These are phyloP conservation scores for Thalassiosira exigua DNA, from an alignment of 352 stramenopile genomes.

Conservation along the genomic window DNA sequence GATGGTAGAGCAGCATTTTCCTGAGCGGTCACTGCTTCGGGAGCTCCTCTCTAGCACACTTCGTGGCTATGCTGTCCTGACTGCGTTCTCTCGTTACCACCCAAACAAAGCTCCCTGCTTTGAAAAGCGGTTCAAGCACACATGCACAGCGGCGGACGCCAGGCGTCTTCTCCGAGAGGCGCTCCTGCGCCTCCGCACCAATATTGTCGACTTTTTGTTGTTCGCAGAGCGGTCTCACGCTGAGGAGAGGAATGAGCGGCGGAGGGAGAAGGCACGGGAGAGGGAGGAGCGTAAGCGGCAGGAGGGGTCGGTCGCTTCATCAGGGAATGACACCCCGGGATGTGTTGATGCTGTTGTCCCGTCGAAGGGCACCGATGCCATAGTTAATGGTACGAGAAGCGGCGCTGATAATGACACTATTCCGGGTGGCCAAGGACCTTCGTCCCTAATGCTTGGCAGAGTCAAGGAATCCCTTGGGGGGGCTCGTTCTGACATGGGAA, in stretches of 20 bases:
- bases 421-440: too few relatives aligned
- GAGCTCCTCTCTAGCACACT: slow-evolving; percentile 41
- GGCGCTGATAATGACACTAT: too few relatives aligned
- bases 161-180: slow-evolving; percentile 62
- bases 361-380: too few relatives aligned
- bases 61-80: slow-evolving; percentile 35
- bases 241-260: slow-evolving; percentile 39
- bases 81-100: slow-evolving; percentile 36
- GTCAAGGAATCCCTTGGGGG: too few relatives aligned
- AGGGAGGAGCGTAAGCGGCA: slow-evolving; percentile 39
- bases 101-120: slow-evolving; percentile 19
- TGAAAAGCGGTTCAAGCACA: slow-evolving; percentile 44
- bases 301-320: too few relatives aligned
- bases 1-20: slow-evolving; percentile 50
- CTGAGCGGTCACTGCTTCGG: slow-evolving; percentile 29
- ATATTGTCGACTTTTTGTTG: slow-evolving; percentile 63
- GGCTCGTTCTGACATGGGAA: too few relatives aligned
- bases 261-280: slow-evolving; percentile 31
- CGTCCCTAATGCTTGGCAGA: too few relatives aligned
- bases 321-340: too few relatives aligned
- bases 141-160: slow-evolving; percentile 59
- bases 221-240: slow-evolving; percentile 48
- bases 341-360: too few relatives aligned
- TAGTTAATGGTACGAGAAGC: too few relatives aligned
- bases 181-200: slow-evolving; percentile 68